Evolutionary conservation across 257 asterid genomes (phyloP).

Genomic region (Solanum megistacrolobum): DNA sequence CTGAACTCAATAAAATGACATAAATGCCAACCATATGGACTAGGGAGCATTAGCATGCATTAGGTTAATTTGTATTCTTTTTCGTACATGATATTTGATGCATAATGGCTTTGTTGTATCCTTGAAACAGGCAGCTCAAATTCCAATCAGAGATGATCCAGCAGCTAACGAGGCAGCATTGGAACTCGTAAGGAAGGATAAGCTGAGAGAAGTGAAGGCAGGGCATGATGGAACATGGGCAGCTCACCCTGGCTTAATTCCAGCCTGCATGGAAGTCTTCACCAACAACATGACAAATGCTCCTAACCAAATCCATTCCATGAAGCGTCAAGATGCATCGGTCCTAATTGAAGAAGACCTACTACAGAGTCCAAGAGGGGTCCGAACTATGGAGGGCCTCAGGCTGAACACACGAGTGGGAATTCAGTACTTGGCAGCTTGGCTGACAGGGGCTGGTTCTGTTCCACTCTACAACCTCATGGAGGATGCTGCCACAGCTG

Average conservation of each 20-base stretch:
- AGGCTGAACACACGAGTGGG: slow-evolving; percentile 88
- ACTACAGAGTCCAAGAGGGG: slow-evolving; percentile 62
- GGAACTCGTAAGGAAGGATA: slow-evolving; percentile 73
- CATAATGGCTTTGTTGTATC: neutral
- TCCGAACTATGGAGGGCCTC: slow-evolving; percentile 83
- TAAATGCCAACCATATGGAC: neutral
- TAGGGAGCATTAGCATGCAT: neutral
- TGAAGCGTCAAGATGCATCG: slow-evolving; percentile 54
- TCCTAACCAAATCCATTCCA: slow-evolving; percentile 57
- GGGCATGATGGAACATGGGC: slow-evolving; percentile 99
- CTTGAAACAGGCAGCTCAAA: slow-evolving; percentile 79
- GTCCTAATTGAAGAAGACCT: slow-evolving; percentile 52
- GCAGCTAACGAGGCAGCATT: slow-evolving; percentile 77
- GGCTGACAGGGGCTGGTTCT: slow-evolving; percentile 83
- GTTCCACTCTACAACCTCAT: slow-evolving; percentile 94
- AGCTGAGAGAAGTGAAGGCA: slow-evolving; percentile 69
- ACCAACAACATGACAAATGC: slow-evolving; percentile 38
- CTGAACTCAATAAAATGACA: neutral
- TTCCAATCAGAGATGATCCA: slow-evolving; percentile 76
- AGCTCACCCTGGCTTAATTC: slow-evolving; percentile 96
- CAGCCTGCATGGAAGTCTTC: slow-evolving; percentile 57
- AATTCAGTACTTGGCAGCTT: slow-evolving; percentile 80
- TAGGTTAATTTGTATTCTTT: neutral
- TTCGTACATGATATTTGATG: neutral
- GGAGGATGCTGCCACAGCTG: slow-evolving; percentile 99